Conservation (phyloP, 495 filamentous ascomycete species). For the Pyrenula aspistea region DNA sequence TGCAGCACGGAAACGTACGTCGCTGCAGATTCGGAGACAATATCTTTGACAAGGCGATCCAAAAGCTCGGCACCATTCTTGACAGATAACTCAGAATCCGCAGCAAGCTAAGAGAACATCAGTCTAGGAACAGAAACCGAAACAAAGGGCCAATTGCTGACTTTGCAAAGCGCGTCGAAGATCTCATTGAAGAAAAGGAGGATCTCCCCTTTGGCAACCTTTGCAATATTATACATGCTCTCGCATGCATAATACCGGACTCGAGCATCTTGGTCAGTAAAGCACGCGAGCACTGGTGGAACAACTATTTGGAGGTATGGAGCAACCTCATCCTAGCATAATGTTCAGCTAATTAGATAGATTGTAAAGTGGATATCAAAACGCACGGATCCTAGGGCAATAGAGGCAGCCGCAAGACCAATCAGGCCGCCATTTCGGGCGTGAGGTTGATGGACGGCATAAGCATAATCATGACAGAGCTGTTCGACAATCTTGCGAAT, state of each 20-base stretch:
- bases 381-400: slow-evolving; percentile 84
- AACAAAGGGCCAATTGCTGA: slow-evolving; percentile 23
- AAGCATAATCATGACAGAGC: slow-evolving; percentile 95
- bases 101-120: slow-evolving; percentile 56
- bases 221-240: slow-evolving; percentile 99
- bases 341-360: background rate
- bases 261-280: slow-evolving; percentile 93
- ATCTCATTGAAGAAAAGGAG: slow-evolving; percentile 95
- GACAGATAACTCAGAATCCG: slow-evolving; percentile 90
- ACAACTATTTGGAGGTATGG: slow-evolving; percentile 87
- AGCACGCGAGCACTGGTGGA: slow-evolving; percentile 95
- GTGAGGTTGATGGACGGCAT: slow-evolving; percentile 94
- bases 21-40: slow-evolving; percentile 90
- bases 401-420: slow-evolving; percentile 89
- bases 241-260: slow-evolving; percentile 99
- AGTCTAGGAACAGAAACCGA: slow-evolving; percentile 5
- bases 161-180: slow-evolving; percentile 95
- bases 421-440: slow-evolving; percentile 95
- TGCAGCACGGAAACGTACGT: slow-evolving; percentile 88
- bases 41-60: slow-evolving; percentile 94
- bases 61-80: slow-evolving; percentile 97
- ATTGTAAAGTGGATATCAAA: background rate
- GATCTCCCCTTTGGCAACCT: slow-evolving; percentile 97
- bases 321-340: slow-evolving; percentile 65
- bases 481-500: slow-evolving; percentile 85